Base-by-base conservation (phyloP, 305 asterid genomes). In the Rubia peregrina region DNA sequence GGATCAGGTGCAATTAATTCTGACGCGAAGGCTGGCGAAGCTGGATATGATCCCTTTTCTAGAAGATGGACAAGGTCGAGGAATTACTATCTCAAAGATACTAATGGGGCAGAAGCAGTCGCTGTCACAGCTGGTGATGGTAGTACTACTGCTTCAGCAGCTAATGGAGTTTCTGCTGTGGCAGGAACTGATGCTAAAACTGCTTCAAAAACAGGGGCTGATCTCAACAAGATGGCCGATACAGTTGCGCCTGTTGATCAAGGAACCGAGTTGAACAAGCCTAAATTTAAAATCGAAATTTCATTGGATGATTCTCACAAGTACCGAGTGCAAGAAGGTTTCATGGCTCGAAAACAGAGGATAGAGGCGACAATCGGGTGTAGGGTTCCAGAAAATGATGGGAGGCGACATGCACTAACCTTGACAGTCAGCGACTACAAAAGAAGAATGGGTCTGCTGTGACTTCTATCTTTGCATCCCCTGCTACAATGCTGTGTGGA, bases 61-160 rank as follows among this genome's bases (percentile, higher is more conserved):
- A 87, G 98, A 76, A 89, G 97, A 80, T 94, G 98, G 98, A 94
- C 98, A 33, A 77, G 93, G 74, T 94, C 97, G 16, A 87, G 88
- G 79, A 94, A 94, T 74, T 94, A 94, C 78, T 94, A 89, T 61
- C 71, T 83, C 73, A 80, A 82, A 33, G 78, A 84, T 42, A 70
- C 79, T 26, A 70, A 16, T n/a, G 86, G 75, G 51, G 96, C 67
- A 70, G 95, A 56, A 62, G 76, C 80, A 44, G 79, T 55, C n/a
- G 59, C 59, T 51, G 24, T 24, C 22, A 51, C 59, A 51, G 59
- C 59, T 24, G 90, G 76, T 14, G 87, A 79, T 57, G 86, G 83
- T 49, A 69, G 21, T 53, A 9, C 22, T 51, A 84, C 83, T 74
- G 81, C 74, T 19, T 59, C 80, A 63, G 70, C 61, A 42, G 73